A percentile compares a stretch with the other conserved stretches of the same genome.
These are phyloP conservation scores for Colletotrichum magnum DNA, from an alignment of 2,329 filamentous ascomycete genomes.

Conservation along the genomic window DNA sequence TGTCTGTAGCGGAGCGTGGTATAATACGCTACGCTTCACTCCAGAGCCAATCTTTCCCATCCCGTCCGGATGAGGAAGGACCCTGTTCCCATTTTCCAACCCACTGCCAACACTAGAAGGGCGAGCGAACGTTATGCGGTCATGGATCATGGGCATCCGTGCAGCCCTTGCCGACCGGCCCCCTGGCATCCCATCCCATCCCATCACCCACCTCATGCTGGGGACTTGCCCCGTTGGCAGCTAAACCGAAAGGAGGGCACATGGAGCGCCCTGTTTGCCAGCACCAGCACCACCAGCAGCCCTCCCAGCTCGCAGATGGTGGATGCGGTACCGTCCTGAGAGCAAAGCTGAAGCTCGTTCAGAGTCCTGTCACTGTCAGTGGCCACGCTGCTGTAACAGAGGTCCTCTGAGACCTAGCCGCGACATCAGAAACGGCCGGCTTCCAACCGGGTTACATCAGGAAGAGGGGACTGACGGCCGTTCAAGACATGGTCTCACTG, in stretches of 20 bases:
- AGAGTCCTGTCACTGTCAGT: neutral
- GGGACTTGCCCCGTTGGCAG: conserved; percentile 31
- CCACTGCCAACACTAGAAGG: conserved; percentile 15
- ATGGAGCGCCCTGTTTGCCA: conserved; percentile 10
- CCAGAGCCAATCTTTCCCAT: conserved; percentile 30
- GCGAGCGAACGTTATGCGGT: conserved; percentile 33
- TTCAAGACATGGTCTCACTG: conserved; percentile 36
- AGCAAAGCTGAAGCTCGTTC: conserved; percentile 5
- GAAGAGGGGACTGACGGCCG: conserved; percentile 33
- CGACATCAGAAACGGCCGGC: conserved; percentile 29
- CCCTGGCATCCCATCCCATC: conserved; percentile 13
- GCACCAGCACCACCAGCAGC: neutral
- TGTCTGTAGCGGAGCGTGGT: conserved; percentile 1
- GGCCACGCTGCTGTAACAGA: neutral
- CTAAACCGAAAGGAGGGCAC: conserved; percentile 27
- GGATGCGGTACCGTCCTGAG: conserved; percentile 23
- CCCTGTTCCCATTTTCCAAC: conserved; percentile 34
- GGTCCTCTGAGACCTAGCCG: conserved; percentile 24
- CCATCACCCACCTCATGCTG: neutral
- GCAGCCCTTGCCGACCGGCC: conserved; percentile 6
- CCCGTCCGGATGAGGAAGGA: conserved; percentile 35
- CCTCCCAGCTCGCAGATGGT: neutral
- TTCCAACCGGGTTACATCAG: conserved; percentile 33
- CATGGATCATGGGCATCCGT: conserved; percentile 37
- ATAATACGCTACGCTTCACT: too few relatives aligned